A percentile compares a stretch with the other conserved stretches of the same genome.
Evolutionary conservation across 331 rosid species (phyloP).

Genomic region (Rosa hybrid): DNA sequence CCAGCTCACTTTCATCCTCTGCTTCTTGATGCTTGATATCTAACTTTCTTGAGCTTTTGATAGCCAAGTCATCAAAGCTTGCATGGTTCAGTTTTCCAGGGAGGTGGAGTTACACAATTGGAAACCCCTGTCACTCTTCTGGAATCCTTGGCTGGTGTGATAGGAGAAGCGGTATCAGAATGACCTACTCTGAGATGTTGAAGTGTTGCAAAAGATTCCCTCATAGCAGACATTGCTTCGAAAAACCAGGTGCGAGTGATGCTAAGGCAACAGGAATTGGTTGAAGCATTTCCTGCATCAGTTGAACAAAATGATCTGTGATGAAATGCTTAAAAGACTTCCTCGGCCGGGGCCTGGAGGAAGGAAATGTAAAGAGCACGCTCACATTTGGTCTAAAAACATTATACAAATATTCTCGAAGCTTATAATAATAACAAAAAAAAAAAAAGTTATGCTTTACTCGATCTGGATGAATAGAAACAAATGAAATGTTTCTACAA

Average conservation of each 20-base stretch:
- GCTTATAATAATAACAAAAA: neutral
- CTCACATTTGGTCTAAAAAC: neutral
- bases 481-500: slow-evolving; percentile 26
- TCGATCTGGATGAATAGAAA: slow-evolving; percentile 14
- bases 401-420: neutral
- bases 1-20: slow-evolving; percentile 36
- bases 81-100: too few relatives aligned
- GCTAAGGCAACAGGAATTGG: too few relatives aligned
- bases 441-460: neutral
- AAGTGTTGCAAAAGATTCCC: slow-evolving; percentile 89
- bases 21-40: slow-evolving; percentile 38
- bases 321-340: too few relatives aligned
- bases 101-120: too few relatives aligned
- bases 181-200: slow-evolving; percentile 78
- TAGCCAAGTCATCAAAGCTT: slow-evolving; percentile 47
- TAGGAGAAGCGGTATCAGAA: slow-evolving; percentile 40
- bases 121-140: too few relatives aligned
- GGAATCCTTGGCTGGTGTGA: slow-evolving; percentile 59
- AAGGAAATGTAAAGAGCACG: neutral
- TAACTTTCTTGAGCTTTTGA: slow-evolving; percentile 49
- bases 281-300: too few relatives aligned
- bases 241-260: slow-evolving; percentile 64
- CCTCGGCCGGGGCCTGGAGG: too few relatives aligned
- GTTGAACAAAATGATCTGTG: too few relatives aligned
- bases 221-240: slow-evolving; percentile 95